phyloP scores from a whole-genome alignment of 176 grass and related monocot genomes.

The Oropetium thomaeum region DNA sequence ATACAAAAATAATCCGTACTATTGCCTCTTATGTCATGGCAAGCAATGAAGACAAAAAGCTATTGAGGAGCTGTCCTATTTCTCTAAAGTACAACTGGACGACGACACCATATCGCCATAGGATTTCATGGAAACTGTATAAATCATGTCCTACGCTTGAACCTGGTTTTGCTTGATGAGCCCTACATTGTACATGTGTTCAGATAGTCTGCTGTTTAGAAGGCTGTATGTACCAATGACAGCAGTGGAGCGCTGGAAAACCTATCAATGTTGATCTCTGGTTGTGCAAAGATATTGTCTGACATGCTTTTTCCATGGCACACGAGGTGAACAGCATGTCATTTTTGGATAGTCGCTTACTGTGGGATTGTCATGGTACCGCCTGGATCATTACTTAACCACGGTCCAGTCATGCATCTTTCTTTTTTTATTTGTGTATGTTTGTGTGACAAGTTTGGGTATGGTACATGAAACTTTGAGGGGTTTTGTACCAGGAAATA shows the following conservation, averaged over 20 bases:
- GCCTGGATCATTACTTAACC: background rate
- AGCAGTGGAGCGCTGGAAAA: too few relatives aligned
- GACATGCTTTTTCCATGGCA: too few relatives aligned
- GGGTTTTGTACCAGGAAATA: background rate
- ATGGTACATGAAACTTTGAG: background rate
- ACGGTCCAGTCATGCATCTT: background rate
- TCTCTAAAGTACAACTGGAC: constrained; percentile 3
- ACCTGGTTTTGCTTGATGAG: constrained; percentile 1
- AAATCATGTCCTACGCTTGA: constrained; percentile 26
- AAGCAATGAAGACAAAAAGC: constrained; percentile 30
- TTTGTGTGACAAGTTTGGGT: background rate
- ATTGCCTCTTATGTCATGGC: constrained; percentile 30
- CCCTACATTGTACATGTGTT: background rate
- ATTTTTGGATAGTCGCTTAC: too few relatives aligned
- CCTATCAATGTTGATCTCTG: too few relatives aligned
- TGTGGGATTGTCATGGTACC: too few relatives aligned
- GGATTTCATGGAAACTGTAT: constrained; percentile 23
- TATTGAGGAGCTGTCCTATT: constrained; percentile 30
- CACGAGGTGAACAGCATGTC: too few relatives aligned
- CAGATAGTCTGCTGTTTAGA: constrained; percentile 20
- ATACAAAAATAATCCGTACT: constrained; percentile 43
- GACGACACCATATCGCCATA: background rate
- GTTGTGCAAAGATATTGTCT: too few relatives aligned
- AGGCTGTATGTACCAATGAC: background rate
- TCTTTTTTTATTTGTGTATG: background rate